Conservation (phyloP, 2,329 filamentous ascomycete species). For the Daldinia sp. region DNA sequence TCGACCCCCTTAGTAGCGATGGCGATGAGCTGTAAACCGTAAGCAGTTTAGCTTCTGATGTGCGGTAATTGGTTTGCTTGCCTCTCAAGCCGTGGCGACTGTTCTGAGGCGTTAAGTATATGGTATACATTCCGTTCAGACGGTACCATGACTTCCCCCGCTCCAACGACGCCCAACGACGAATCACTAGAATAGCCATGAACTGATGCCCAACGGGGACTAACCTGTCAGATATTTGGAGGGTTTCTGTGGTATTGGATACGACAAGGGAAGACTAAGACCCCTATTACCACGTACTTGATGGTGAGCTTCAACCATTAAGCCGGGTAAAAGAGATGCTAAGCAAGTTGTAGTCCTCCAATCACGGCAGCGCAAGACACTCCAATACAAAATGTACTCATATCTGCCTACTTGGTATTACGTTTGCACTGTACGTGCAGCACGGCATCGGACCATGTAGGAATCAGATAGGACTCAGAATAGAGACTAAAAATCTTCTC, state of each 20-base stretch:
- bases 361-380: conserved; percentile 26
- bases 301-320: conserved; percentile 30
- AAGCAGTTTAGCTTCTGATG: conserved; percentile 18
- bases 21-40: conserved; percentile 11
- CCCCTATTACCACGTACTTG: conserved; percentile 20
- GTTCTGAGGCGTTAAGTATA: conserved; percentile 9
- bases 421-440: conserved; percentile 31
- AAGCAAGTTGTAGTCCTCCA: conserved; percentile 28
- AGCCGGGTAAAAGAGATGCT: conserved; percentile 24
- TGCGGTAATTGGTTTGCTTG: conserved; percentile 3
- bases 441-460: conserved; percentile 34
- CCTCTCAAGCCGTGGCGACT: conserved; percentile 9
- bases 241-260: conserved; percentile 24
- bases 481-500: conserved; percentile 17
- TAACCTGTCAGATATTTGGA: conserved; percentile 33
- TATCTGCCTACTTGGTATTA: conserved; percentile 25
- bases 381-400: conserved; percentile 22
- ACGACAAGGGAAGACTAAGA: conserved; percentile 7
- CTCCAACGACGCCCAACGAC: conserved; percentile 40
- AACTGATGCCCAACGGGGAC: conserved; percentile 40
- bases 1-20: not conserved
- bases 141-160: conserved; percentile 28
- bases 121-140: conserved; percentile 16
- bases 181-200: conserved; percentile 26
- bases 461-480: conserved; percentile 25